phyloP scores from a whole-genome alignment of 441 rosid species.

The Erodium texanum region DNA sequence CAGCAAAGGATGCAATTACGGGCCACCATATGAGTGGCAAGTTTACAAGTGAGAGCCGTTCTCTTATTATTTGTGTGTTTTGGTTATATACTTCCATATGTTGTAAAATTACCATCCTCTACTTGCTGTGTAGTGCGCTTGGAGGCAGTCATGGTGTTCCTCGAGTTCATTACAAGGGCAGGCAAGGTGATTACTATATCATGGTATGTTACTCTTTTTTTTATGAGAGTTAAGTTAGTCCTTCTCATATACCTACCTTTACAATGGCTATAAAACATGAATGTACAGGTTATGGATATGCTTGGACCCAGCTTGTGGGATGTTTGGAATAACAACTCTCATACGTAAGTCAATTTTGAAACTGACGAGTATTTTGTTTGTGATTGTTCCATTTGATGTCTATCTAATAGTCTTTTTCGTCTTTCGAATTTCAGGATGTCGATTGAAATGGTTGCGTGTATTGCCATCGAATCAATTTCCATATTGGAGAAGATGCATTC shows the following conservation, averaged over 20 bases:
- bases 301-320: constrained; percentile 96
- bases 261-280: not conserved
- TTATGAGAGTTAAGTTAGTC: not conserved
- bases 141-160: constrained; percentile 98
- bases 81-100: not conserved
- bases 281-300: constrained; percentile 85
- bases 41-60: constrained; percentile 67
- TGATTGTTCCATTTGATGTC: not conserved
- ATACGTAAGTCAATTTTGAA: constrained; percentile 30
- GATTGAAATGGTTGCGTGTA: constrained; percentile 92
- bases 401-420: not conserved
- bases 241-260: not conserved
- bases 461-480: constrained; percentile 91
- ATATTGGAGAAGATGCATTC: constrained; percentile 87
- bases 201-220: constrained; percentile 47
- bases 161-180: constrained; percentile 77
- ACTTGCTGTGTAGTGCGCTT: constrained; percentile 42
- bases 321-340: constrained; percentile 84
- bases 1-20: constrained; percentile 90
- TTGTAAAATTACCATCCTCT: not conserved
- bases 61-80: constrained; percentile 10
- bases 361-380: not conserved
- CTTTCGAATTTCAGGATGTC: constrained; percentile 40
- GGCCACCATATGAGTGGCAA: constrained; percentile 95
- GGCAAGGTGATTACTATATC: constrained; percentile 83